Conservation (phyloP, 306 rosid species). For the Boehmeria nivea region DNA sequence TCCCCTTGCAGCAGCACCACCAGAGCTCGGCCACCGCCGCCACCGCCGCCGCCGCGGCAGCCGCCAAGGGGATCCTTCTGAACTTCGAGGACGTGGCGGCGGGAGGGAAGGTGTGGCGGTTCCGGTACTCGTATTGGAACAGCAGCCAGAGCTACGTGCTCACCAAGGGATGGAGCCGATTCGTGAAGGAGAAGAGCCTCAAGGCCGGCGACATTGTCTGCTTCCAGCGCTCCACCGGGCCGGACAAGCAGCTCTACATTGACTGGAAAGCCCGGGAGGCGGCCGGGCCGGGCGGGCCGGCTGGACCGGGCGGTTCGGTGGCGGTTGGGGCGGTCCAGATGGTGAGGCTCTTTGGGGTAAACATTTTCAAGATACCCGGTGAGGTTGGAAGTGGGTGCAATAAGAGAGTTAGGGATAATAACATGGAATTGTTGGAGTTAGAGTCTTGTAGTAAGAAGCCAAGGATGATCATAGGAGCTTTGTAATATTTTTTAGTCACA, state of each 20-base stretch:
- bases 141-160: slow-evolving; percentile 95
- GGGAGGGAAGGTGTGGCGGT: slow-evolving; percentile 96
- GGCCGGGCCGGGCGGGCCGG: slow-evolving; percentile 47
- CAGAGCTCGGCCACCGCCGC: background rate
- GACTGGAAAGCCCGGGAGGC: slow-evolving; percentile 52
- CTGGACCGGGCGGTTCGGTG: slow-evolving; percentile 3
- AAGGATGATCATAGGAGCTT: slow-evolving; percentile 71
- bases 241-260: slow-evolving; percentile 64
- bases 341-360: slow-evolving; percentile 86
- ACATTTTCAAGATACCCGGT: slow-evolving; percentile 61
- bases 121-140: slow-evolving; percentile 93
- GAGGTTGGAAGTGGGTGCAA: slow-evolving; percentile 28
- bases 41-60: too few relatives aligned
- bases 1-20: slow-evolving; percentile 51
- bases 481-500: slow-evolving; percentile 36
- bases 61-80: slow-evolving; percentile 55
- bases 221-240: slow-evolving; percentile 67
- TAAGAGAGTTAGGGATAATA: slow-evolving; percentile 56
- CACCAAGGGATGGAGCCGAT: slow-evolving; percentile 97
- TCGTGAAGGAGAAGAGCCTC: slow-evolving; percentile 82
- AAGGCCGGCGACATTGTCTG: slow-evolving; percentile 87
- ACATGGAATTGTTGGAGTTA: slow-evolving; percentile 50
- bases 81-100: slow-evolving; percentile 85
- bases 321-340: slow-evolving; percentile 61
- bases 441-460: slow-evolving; percentile 69